Percentiles rank a stretch among this genome's conserved stretches.
These are phyloP conservation scores for Fraxinus pennsylvanica DNA, from an alignment of 257 asterid species.

Conservation along the genomic window DNA sequence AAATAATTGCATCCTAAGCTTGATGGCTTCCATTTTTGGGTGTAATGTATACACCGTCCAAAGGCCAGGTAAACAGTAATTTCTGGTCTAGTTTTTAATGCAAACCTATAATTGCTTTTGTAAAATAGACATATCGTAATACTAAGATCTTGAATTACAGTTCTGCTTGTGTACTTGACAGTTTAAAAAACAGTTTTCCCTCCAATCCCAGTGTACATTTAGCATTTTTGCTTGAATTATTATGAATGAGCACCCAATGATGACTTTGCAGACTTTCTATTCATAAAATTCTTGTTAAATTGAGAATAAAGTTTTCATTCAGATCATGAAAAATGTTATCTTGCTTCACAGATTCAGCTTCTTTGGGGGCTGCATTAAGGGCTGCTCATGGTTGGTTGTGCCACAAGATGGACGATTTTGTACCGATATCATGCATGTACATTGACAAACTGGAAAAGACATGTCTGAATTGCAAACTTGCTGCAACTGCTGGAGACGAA, in stretches of 20 bases:
- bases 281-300: neutral
- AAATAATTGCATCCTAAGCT: constrained; percentile 47
- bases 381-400: constrained; percentile 91
- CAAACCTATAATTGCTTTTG: neutral
- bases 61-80: constrained; percentile 45
- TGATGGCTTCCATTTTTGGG: constrained; percentile 63
- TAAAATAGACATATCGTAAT: neutral
- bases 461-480: constrained; percentile 58
- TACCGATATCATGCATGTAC: constrained; percentile 60
- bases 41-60: constrained; percentile 60
- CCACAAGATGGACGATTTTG: constrained; percentile 43
- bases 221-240: neutral
- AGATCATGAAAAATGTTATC: neutral
- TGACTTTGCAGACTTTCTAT: neutral
- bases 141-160: neutral
- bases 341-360: constrained; percentile 63
- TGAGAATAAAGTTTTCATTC: neutral
- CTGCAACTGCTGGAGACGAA: constrained; percentile 49
- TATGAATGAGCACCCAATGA: neutral
- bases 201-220: too few species aligned
- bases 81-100: neutral
- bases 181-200: too few species aligned
- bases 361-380: constrained; percentile 78
- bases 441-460: constrained; percentile 58
- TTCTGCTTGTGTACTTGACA: too few species aligned